phyloP scores from a whole-genome alignment of 805 yeast genomes.

The Candida ipomoeae region DNA sequence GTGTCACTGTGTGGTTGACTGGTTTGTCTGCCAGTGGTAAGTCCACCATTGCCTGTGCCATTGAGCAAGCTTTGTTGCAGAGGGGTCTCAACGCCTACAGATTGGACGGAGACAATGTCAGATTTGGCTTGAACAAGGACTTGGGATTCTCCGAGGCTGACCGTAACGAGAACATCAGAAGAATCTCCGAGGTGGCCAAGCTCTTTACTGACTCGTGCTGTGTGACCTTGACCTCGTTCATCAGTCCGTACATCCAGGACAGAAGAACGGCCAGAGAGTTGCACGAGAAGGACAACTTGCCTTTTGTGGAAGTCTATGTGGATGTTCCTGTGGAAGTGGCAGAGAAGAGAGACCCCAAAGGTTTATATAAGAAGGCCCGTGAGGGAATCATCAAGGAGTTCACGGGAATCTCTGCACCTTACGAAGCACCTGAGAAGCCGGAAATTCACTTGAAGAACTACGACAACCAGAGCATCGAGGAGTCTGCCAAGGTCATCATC shows the following conservation, averaged over 20 bases:
- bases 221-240: conserved; percentile 85
- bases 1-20: conserved; percentile 92
- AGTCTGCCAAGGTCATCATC: conserved; percentile 69
- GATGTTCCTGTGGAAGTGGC: conserved; percentile 94
- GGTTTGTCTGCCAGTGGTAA: conserved; percentile 95
- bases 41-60: conserved; percentile 90
- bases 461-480: conserved; percentile 62
- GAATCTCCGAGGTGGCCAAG: conserved; percentile 92
- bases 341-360: conserved; percentile 96
- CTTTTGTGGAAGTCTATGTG: conserved; percentile 86
- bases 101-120: conserved; percentile 89
- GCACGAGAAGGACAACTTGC: conserved; percentile 69
- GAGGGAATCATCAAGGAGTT: conserved; percentile 91
- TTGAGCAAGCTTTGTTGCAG: conserved; percentile 76
- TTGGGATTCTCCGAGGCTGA: conserved; percentile 89
- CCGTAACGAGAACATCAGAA: conserved; percentile 90
- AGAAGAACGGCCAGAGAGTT: conserved; percentile 81
- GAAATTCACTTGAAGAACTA: conserved; percentile 80
- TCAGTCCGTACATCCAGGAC: conserved; percentile 84
- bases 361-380: conserved; percentile 93
- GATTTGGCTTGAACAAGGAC: conserved; percentile 94
- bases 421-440: conserved; percentile 84
- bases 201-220: conserved; percentile 90
- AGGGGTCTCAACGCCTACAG: conserved; percentile 74
- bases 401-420: conserved; percentile 94